Conservation (phyloP, 306 rosid species). For the Cucurbita maxima region DNA sequence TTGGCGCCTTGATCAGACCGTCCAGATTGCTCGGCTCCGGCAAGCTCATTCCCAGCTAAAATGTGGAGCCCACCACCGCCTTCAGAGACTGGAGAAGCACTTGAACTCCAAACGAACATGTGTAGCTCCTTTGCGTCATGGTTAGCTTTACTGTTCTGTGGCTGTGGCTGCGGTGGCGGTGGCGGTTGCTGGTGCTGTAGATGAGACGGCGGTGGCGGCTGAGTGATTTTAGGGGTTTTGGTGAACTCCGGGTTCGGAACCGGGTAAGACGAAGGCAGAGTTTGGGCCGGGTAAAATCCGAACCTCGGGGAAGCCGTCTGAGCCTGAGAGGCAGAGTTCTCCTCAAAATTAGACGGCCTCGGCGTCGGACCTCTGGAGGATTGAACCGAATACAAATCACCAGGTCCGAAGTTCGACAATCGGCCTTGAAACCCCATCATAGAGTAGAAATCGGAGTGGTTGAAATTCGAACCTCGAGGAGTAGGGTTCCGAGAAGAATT, state of each 20-base stretch:
- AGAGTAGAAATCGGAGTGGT: constrained; percentile 73
- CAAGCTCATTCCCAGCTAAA: constrained; percentile 48
- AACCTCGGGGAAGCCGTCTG: constrained; percentile 31
- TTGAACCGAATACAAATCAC: constrained; percentile 69
- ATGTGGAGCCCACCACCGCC: constrained; percentile 53
- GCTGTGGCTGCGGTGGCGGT: constrained; percentile 4
- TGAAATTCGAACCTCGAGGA: constrained; percentile 83
- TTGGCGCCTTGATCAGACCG: constrained; percentile 86
- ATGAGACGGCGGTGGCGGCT: not conserved
- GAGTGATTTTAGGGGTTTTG: constrained; percentile 25
- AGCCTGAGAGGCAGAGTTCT: constrained; percentile 26
- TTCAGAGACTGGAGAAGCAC: constrained; percentile 70
- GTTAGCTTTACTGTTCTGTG: constrained; percentile 19
- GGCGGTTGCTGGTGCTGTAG: constrained; percentile 10
- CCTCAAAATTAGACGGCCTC: constrained; percentile 78
- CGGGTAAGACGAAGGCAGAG: constrained; percentile 27
- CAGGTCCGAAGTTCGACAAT: constrained; percentile 65
- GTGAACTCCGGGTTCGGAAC: constrained; percentile 78
- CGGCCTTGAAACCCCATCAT: constrained; percentile 69
- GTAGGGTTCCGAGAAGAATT: constrained; percentile 85
- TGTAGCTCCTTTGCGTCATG: constrained; percentile 85
- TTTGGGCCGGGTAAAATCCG: constrained; percentile 41
- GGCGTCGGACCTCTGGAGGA: constrained; percentile 83
- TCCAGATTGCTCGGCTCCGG: constrained; percentile 63
- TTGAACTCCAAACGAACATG: constrained; percentile 93